These are phyloP conservation scores for Aspergillus melleus DNA, from an alignment of 2,329 filamentous ascomycete species.

Conservation along the genomic window DNA sequence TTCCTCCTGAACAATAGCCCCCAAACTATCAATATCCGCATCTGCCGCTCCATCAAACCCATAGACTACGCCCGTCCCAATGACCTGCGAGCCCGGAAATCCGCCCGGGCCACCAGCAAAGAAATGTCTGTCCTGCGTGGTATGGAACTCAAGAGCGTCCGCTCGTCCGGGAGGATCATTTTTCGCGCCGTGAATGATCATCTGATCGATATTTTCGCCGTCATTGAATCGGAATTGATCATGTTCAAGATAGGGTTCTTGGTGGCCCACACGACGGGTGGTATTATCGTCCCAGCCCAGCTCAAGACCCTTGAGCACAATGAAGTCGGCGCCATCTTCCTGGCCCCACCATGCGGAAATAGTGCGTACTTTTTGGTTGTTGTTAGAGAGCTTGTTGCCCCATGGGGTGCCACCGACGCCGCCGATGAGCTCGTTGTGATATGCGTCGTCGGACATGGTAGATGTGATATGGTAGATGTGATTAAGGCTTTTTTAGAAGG, in stretches of 20 bases:
- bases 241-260: neutral
- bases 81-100: neutral
- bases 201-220: neutral
- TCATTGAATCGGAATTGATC: neutral
- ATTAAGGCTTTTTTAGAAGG: neutral
- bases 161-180: neutral
- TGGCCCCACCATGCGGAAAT: neutral
- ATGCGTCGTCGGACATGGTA: neutral
- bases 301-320: neutral
- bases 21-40: neutral
- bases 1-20: neutral
- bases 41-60: neutral
- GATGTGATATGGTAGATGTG: neutral
- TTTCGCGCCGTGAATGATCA: neutral
- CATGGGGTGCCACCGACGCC: neutral
- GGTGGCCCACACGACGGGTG: neutral
- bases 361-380: neutral
- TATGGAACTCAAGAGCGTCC: neutral
- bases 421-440: neutral
- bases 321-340: neutral
- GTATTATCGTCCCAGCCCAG: neutral
- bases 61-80: neutral
- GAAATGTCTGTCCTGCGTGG: neutral
- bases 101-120: neutral
- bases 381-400: neutral